Conservation (phyloP, 139 green algal species). For the Eudorina sp. region DNA sequence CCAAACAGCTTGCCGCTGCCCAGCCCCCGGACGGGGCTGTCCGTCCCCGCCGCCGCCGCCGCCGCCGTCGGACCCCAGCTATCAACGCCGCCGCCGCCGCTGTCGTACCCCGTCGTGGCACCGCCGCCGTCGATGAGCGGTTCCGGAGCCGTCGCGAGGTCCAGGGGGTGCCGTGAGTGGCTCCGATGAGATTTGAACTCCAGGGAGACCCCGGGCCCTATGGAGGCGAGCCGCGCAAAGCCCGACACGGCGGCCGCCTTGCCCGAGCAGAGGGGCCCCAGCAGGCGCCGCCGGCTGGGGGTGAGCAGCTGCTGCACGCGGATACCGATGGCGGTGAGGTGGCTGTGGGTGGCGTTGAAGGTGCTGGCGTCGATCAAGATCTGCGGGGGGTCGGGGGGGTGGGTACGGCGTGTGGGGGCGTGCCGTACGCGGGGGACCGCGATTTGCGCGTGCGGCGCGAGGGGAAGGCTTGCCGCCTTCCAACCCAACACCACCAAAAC, state of each 20-base stretch:
- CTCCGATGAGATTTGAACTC: too few species aligned
- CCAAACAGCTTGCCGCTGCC: neutral
- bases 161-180: neutral
- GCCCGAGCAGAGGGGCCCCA: too few species aligned
- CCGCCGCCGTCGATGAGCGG: neutral
- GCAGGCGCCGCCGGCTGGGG: neutral
- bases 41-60: neutral
- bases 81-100: neutral
- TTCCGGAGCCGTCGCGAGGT: conserved; percentile 13
- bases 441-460: too few species aligned
- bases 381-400: neutral
- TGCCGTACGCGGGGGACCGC: too few species aligned
- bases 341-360: conserved; percentile 41
- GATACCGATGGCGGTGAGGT: conserved; percentile 9
- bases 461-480: too few species aligned
- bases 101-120: neutral
- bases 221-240: neutral
- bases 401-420: too few species aligned
- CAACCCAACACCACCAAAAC: too few species aligned
- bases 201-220: neutral
- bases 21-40: neutral
- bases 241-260: neutral
- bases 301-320: neutral
- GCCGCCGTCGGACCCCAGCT: neutral
- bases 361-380: conserved; percentile 44